These are phyloP conservation scores for Sugiyamaella grinbergsii DNA, from an alignment of 1,139 yeast genomes.

Conservation along the genomic window DNA sequence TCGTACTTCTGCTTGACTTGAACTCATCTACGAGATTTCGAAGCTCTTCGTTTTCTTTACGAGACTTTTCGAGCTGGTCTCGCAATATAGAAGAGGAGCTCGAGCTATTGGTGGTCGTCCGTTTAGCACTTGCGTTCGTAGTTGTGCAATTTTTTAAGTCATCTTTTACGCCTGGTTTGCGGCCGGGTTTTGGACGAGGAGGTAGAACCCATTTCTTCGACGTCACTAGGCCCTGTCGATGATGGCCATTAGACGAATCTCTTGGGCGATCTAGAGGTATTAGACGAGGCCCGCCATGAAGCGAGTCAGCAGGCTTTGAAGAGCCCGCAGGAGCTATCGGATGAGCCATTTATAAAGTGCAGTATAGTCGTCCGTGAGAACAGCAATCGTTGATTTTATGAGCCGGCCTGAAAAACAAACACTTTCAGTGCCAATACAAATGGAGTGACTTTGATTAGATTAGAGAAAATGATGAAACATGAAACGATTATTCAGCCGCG, in stretches of 20 bases:
- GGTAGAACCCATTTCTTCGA: slow-evolving; percentile 89
- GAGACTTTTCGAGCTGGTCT: slow-evolving; percentile 17
- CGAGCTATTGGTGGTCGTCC: not conserved
- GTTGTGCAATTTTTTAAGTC: slow-evolving; percentile 1
- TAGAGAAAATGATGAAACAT: not conserved
- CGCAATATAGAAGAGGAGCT: not conserved
- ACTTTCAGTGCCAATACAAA: too few relatives aligned
- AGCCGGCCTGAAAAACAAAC: too few relatives aligned
- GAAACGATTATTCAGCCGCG: not conserved
- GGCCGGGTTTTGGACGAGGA: slow-evolving; percentile 86
- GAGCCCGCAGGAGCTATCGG: slow-evolving; percentile 24
- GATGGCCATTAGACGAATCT: too few relatives aligned
- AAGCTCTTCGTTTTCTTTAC: slow-evolving; percentile 20
- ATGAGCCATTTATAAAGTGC: slow-evolving; percentile 18
- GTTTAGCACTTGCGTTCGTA: not conserved
- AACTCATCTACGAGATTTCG: slow-evolving; percentile 9
- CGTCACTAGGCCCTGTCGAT: slow-evolving; percentile 41
- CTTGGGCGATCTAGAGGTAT: not conserved
- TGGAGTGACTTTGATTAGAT: too few relatives aligned
- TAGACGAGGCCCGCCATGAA: slow-evolving; percentile 6
- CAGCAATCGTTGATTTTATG: too few relatives aligned
- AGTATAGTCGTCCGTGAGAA: not conserved
- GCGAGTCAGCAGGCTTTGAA: not conserved
- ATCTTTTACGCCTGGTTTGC: slow-evolving; percentile 64
- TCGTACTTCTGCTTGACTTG: not conserved